Base-by-base conservation (phyloP, 2,329 filamentous ascomycete genomes). In the Cladosporium sp. region DNA sequence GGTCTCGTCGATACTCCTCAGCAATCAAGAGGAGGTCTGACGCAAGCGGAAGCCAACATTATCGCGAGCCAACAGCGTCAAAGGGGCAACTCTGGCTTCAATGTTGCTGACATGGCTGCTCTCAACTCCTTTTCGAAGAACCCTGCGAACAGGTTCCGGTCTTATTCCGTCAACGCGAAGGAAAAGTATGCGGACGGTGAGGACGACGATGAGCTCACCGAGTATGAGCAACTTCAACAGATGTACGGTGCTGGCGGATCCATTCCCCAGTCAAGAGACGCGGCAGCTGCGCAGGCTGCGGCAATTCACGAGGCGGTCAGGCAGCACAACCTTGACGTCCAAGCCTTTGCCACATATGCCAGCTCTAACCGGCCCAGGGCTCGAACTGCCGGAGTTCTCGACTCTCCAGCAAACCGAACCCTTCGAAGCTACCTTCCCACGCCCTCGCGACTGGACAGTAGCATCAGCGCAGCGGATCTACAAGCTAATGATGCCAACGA, bases 141-240 rank as follows among this genome's bases (percentile, higher is more conserved):
- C 62, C 68, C 68, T 41, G 79, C 85, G 42, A 97, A 87, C 68
- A 84, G 93, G 49, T 95, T 97, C 77, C 84, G 93, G 43, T 98
- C 93, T 1, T 97, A 96, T 70, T 98, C 93, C 1, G 93, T 98
- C 59, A 98, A 98, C 70, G 95, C 95, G 52, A 96, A 95, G 71
- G 92, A 97, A 68, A 95, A 93, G 69, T 97, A 97, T 63, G 91
- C 87, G 2, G 89, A 95, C 62, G 91, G 95, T 49, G 85, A 88
- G n/a, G 89, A 87, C 55, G 89, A 87, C 55, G 71, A 70, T 44
- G 72, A 74, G 53, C 52, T 68, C 51, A 65, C 67, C 14, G 63
- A 69, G 35, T 83, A 83, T 63, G 77, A 78, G 42, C 72, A 74
- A 48, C 68, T 75, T 50, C 81, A 82, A 63, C 76, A 77, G 42